phyloP scores from a whole-genome alignment of 441 rosid species.

The Adansonia gregorii region DNA sequence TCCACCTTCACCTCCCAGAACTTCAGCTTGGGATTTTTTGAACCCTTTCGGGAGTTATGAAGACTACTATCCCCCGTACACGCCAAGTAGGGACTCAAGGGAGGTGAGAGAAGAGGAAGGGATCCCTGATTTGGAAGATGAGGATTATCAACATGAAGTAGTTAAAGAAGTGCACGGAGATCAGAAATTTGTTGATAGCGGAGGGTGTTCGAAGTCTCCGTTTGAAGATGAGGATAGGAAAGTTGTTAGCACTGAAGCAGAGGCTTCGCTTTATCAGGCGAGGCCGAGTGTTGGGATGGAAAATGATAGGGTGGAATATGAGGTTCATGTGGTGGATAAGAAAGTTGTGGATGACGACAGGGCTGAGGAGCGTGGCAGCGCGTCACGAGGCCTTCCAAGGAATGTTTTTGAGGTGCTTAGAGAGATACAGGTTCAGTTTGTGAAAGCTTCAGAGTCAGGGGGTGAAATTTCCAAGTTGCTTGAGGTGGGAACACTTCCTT shows the following conservation, averaged over 20 bases:
- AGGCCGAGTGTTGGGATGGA: constrained; percentile 59
- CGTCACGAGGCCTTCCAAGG: constrained; percentile 43
- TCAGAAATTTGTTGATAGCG: constrained; percentile 42
- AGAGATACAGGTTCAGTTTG: constrained; percentile 72
- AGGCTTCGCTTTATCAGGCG: constrained; percentile 55
- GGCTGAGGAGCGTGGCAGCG: constrained; percentile 46
- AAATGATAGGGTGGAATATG: constrained; percentile 45
- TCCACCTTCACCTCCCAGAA: constrained; percentile 78
- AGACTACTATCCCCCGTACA: constrained; percentile 44
- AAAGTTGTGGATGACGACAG: constrained; percentile 58
- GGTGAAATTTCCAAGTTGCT: constrained; percentile 79
- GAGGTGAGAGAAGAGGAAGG: constrained; percentile 94
- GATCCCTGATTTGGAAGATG: constrained; percentile 95
- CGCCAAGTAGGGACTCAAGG: constrained; percentile 70
- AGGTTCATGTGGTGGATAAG: constrained; percentile 71
- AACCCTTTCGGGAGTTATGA: constrained; percentile 59
- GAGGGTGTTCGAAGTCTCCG: constrained; percentile 25
- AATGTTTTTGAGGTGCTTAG: constrained; percentile 58
- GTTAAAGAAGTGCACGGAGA: constrained; percentile 73
- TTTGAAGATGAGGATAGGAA: constrained; percentile 36
- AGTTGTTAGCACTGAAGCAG: constrained; percentile 41
- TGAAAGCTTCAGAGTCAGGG: constrained; percentile 81
- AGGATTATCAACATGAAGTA: constrained; percentile 61
- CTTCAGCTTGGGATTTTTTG: constrained; percentile 80
- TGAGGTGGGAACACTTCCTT: constrained; percentile 81